These are phyloP conservation scores for Elasticomyces elasticus DNA, from an alignment of 495 filamentous ascomycete genomes.

Conservation along the genomic window DNA sequence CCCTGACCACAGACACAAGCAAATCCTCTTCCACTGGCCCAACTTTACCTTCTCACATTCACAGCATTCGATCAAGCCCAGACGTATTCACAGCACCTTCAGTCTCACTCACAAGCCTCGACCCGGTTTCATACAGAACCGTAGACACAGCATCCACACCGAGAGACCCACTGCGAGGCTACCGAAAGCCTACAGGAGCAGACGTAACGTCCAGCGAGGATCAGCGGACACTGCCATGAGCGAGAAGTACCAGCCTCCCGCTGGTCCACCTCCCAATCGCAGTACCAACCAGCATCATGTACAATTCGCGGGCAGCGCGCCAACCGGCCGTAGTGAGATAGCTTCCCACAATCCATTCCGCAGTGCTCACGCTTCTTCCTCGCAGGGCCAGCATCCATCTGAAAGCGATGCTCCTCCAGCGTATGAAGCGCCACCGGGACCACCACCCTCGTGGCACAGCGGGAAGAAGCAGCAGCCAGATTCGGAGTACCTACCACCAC, in stretches of 20 bases:
- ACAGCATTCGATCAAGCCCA: slow-evolving; percentile 6
- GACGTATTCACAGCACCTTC: slow-evolving; percentile 9
- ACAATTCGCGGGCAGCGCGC: background rate
- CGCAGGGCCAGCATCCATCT: slow-evolving; percentile 16
- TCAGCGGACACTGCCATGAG: background rate
- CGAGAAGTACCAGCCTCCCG: slow-evolving; percentile 11
- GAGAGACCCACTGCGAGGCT: background rate
- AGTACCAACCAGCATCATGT: slow-evolving; percentile 1
- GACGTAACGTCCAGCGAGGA: background rate
- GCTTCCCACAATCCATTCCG: slow-evolving; percentile 10
- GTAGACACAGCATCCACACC: slow-evolving; percentile 9
- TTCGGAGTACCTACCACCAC: slow-evolving; percentile 13
- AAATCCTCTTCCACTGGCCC: slow-evolving; percentile 12
- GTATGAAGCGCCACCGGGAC: slow-evolving; percentile 28
- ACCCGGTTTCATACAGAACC: background rate
- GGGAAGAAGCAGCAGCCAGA: slow-evolving; percentile 12
- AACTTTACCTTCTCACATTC: slow-evolving; percentile 17
- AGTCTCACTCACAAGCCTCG: background rate
- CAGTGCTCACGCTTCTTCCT: slow-evolving; percentile 2
- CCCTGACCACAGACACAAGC: background rate
- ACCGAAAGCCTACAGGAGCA: background rate
- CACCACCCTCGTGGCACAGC: slow-evolving; percentile 21
- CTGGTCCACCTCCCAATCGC: slow-evolving; percentile 31
- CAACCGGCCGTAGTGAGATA: slow-evolving; percentile 7
- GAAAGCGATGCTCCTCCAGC: slow-evolving; percentile 5